A percentile compares a stretch with the other conserved stretches of the same genome.
Conservation (phyloP, 352 stramenopile species). For the Globisporangium ultimum region DNA sequence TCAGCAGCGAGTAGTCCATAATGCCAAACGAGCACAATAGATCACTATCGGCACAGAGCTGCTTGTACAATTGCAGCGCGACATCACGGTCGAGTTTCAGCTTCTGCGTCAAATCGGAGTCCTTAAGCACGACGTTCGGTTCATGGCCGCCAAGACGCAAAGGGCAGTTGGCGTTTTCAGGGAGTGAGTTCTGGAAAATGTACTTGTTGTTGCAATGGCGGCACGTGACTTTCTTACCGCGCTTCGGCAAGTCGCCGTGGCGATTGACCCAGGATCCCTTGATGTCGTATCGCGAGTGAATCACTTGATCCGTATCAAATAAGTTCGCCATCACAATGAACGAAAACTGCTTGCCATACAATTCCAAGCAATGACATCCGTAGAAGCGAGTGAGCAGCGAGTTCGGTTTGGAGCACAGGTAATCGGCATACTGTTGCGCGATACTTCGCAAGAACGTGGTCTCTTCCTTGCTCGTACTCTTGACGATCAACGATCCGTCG, state of each 20-base stretch:
- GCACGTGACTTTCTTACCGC: conserved; percentile 85
- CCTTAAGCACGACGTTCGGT: conserved; percentile 87
- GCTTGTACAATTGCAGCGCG: conserved; percentile 67
- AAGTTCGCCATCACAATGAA: conserved; percentile 93
- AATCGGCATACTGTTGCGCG: conserved; percentile 83
- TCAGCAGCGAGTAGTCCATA: conserved; percentile 91
- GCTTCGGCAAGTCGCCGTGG: conserved; percentile 74
- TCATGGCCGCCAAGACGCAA: conserved; percentile 76
- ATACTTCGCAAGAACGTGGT: conserved; percentile 85
- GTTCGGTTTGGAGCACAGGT: conserved; percentile 81
- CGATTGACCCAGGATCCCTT: conserved; percentile 91
- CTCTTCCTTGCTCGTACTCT: conserved; percentile 89
- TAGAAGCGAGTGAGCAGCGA: conserved; percentile 89
- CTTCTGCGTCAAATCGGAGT: conserved; percentile 87
- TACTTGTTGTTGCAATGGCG: conserved; percentile 90
- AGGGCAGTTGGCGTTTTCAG: conserved; percentile 73
- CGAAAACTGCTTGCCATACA: conserved; percentile 90
- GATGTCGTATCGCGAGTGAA: conserved; percentile 89
- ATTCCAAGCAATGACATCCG: conserved; percentile 85
- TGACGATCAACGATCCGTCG: conserved; percentile 88
- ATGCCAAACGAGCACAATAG: conserved; percentile 88
- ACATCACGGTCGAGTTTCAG: conserved; percentile 78
- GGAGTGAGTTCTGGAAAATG: conserved; percentile 56
- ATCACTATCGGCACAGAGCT: conserved; percentile 78
- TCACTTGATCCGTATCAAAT: conserved; percentile 85